Evolutionary conservation across 1,284 basidiomycete genomes (phyloP).

Genomic region (Cutaneotrichosporon sp.): DNA sequence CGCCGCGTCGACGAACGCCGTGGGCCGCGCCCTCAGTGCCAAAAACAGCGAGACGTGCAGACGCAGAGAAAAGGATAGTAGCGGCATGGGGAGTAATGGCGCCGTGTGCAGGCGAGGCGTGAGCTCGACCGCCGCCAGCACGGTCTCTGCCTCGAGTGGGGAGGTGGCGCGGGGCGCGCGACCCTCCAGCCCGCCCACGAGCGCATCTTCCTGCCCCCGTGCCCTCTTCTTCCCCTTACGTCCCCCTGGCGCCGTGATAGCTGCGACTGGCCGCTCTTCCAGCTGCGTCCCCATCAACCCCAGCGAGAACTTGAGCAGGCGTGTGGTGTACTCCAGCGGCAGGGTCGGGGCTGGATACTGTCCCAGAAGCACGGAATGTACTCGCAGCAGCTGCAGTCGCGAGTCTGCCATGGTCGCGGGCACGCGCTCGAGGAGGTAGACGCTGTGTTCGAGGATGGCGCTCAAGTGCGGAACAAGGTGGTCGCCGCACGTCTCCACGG

Average conservation of each 20-base stretch:
- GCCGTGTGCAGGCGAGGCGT: slow-evolving; percentile 53
- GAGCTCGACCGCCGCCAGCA: slow-evolving; percentile 54
- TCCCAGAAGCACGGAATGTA: slow-evolving; percentile 35
- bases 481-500: slow-evolving; percentile 32
- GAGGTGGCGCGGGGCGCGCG: slow-evolving; percentile 54
- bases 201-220: slow-evolving; percentile 68
- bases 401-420: slow-evolving; percentile 29
- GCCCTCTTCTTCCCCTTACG: slow-evolving; percentile 66
- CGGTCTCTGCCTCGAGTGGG: slow-evolving; percentile 53
- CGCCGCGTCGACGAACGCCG: slow-evolving; percentile 1
- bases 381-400: slow-evolving; percentile 33
- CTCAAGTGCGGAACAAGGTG: slow-evolving; percentile 42
- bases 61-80: slow-evolving; percentile 51
- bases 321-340: slow-evolving; percentile 33
- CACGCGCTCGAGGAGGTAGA: slow-evolving; percentile 36
- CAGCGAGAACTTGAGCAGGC: slow-evolving; percentile 37
- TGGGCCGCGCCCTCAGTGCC: slow-evolving; percentile 17
- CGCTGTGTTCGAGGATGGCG: slow-evolving; percentile 39
- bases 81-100: slow-evolving; percentile 64
- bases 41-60: slow-evolving; percentile 49
- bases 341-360: slow-evolving; percentile 31
- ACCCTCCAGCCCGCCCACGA: slow-evolving; percentile 57
- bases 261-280: slow-evolving; percentile 14
- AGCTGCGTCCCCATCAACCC: slow-evolving; percentile 27
- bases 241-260: not conserved